phyloP scores from a whole-genome alignment of 495 filamentous ascomycete genomes.

The Trichoderma erinaceum region DNA sequence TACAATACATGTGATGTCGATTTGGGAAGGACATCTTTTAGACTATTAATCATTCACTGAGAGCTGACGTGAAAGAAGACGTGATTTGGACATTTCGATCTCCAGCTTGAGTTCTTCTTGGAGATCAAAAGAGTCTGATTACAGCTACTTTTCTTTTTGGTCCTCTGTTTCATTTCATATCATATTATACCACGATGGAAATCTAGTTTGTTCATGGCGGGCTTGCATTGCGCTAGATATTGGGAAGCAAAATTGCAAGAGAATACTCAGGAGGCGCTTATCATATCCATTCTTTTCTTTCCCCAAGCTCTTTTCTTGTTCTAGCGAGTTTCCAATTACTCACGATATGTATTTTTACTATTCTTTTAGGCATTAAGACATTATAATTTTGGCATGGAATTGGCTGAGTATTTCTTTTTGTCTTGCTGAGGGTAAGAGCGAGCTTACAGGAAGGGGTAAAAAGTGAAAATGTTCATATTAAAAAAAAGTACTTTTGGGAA shows the following conservation, averaged over 20 bases:
- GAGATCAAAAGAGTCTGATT: not conserved
- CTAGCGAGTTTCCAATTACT: not conserved
- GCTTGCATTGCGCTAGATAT: conserved; percentile 3
- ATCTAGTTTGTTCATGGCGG: not conserved
- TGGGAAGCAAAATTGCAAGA: not conserved
- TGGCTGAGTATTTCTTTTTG: not conserved
- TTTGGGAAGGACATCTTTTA: not conserved
- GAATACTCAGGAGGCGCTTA: not conserved
- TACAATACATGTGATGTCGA: not conserved
- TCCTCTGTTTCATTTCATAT: not conserved
- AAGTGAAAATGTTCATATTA: not conserved
- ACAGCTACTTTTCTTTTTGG: not conserved
- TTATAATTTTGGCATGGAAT: not conserved
- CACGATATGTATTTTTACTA: conserved; percentile 7
- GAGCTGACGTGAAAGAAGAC: not conserved
- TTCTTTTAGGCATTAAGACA: not conserved
- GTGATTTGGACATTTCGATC: not conserved
- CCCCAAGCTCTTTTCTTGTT: not conserved
- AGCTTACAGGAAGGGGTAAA: not conserved
- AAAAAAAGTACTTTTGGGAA: conserved; percentile 1
- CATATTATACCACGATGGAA: conserved; percentile 7
- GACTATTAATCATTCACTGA: conserved; percentile 1
- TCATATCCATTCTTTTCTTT: not conserved
- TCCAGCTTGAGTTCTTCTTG: not conserved
- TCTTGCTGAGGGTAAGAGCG: not conserved